Conservation (phyloP, 129 eudicot species). For the Daucus carota region DH1_v3.0 NC_030389.2:31056501-31057000, state of each 20-base stretch:
- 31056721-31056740: slow-evolving; percentile 92
- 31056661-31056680: slow-evolving; percentile 85
- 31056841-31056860: neutral
- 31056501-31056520: neutral
- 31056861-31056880: neutral
- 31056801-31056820: slow-evolving; percentile 94
- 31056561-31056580: neutral
- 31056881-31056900: neutral
- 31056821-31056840: slow-evolving; percentile 98
- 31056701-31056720: slow-evolving; percentile 68
- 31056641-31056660: slow-evolving; percentile 87
- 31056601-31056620: neutral
- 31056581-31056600: neutral
- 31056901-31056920: neutral
- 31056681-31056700: slow-evolving; percentile 77
- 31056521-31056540: neutral
- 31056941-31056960: neutral
- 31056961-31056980: neutral
- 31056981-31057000: too few relatives aligned
- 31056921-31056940: neutral
- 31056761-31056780: slow-evolving; percentile 98
- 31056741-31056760: slow-evolving; percentile 99
- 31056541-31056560: neutral
- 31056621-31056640: slow-evolving; percentile 46
- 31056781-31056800: slow-evolving; percentile 96